Evolutionary conservation across 176 grass and related monocot species (phyloP).

Genomic region (Echinochloa phyllopogon): DNA sequence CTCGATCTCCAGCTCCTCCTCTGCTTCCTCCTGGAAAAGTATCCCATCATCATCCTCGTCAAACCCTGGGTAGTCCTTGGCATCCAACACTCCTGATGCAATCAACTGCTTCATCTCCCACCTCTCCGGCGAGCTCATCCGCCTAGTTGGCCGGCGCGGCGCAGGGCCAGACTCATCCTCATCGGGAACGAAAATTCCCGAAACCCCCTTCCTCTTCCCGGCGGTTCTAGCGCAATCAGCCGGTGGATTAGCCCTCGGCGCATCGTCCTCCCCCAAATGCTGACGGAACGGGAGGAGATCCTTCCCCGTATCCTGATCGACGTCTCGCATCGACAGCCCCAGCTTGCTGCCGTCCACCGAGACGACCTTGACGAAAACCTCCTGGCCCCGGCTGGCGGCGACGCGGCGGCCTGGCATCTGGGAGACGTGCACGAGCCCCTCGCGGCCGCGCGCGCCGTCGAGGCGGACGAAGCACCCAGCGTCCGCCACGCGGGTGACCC

Average conservation of each 20-base stretch:
- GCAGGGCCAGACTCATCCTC: slow-evolving; percentile 40
- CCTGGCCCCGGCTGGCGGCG: slow-evolving; percentile 57
- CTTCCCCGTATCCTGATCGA: slow-evolving; percentile 71
- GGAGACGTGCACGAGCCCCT: slow-evolving; percentile 79
- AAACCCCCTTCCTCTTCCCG: slow-evolving; percentile 46
- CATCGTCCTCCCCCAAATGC: slow-evolving; percentile 22
- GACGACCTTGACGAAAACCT: slow-evolving; percentile 73
- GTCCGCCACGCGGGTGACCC: slow-evolving; percentile 58
- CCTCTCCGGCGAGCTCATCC: slow-evolving; percentile 82
- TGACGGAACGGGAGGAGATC: slow-evolving; percentile 51
- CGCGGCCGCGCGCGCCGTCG: slow-evolving; percentile 50
- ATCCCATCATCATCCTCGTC: slow-evolving; percentile 62
- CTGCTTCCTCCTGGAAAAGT: slow-evolving; percentile 61
- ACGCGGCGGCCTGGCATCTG: slow-evolving; percentile 53
- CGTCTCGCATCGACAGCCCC: slow-evolving; percentile 64
- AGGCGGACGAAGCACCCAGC: slow-evolving; percentile 75
- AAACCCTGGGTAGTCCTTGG: slow-evolving; percentile 50
- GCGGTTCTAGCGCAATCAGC: background rate
- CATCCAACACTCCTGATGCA: slow-evolving; percentile 71
- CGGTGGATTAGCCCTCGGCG: slow-evolving; percentile 29
- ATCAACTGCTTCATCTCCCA: slow-evolving; percentile 82
- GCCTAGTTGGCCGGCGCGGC: slow-evolving; percentile 41
- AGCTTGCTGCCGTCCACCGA: slow-evolving; percentile 61
- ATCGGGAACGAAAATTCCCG: slow-evolving; percentile 56
- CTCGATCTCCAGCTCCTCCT: slow-evolving; percentile 83